phyloP scores from a whole-genome alignment of 331 rosid genomes.

The Rosa hybrid region DNA sequence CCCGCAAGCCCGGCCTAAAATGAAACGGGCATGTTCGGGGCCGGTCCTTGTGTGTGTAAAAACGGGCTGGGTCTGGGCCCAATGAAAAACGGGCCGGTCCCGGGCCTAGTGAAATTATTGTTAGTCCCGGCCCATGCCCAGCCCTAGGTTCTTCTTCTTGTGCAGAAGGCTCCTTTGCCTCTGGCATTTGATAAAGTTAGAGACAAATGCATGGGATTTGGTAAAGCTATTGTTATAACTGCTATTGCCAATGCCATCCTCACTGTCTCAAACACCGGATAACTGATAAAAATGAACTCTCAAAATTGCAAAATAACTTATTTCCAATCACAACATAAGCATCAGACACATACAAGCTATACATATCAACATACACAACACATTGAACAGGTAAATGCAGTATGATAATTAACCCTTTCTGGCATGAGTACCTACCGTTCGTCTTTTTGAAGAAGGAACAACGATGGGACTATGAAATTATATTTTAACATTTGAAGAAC shows the following conservation, averaged over 20 bases:
- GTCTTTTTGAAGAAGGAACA: neutral
- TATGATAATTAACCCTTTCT: neutral
- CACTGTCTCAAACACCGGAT: too few relatives aligned
- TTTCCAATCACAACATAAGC: neutral
- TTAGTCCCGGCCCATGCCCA: too few relatives aligned
- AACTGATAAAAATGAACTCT: too few relatives aligned
- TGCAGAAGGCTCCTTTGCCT: conserved; percentile 14
- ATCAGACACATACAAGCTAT: neutral
- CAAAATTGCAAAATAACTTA: neutral
- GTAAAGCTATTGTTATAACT: conserved; percentile 37
- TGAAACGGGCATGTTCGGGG: too few relatives aligned
- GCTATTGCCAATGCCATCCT: too few relatives aligned
- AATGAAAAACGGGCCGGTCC: too few relatives aligned
- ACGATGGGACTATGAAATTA: neutral
- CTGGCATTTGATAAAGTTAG: conserved; percentile 7
- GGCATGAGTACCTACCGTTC: neutral
- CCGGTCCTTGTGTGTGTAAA: too few relatives aligned
- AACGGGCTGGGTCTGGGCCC: too few relatives aligned
- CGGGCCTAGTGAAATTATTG: too few relatives aligned
- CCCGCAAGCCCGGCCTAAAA: too few relatives aligned
- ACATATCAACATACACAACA: neutral
- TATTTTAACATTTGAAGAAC: conserved; percentile 2
- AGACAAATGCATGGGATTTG: conserved; percentile 25
- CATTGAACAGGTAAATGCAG: neutral
- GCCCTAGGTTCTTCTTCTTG: neutral